phyloP scores from a whole-genome alignment of 768 basidiomycete genomes.

The Saitozyma podzolica region DNA sequence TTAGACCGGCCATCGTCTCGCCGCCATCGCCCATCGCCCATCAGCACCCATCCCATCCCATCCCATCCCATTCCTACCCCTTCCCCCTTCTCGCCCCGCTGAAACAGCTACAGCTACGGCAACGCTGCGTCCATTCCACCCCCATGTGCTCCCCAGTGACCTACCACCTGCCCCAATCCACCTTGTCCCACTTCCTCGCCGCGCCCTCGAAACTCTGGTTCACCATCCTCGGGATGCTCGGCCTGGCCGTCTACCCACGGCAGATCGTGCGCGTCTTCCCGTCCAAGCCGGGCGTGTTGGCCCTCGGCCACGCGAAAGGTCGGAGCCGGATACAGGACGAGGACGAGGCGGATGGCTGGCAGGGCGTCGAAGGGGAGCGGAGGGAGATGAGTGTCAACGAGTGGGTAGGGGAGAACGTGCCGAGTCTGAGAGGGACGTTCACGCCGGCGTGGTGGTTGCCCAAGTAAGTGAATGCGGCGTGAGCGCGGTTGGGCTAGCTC shows the following conservation, averaged over 20 bases:
- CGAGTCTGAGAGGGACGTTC: constrained; percentile 42
- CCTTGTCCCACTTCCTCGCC: no score
- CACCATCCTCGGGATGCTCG: constrained; percentile 27
- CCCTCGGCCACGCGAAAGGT: background rate
- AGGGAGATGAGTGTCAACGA: constrained; percentile 14
- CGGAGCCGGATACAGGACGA: background rate
- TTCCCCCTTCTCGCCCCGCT: no score
- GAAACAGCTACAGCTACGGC: no score
- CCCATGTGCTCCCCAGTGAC: no score
- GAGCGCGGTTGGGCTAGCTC: background rate
- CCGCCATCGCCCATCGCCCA: no score
- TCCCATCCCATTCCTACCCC: no score
- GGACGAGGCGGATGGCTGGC: background rate
- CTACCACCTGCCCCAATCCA: no score
- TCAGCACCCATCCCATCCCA: no score
- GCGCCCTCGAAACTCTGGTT: no score
- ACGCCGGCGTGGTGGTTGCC: constrained; percentile 52
- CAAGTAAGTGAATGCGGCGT: constrained; percentile 35
- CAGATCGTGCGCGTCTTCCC: constrained; percentile 36
- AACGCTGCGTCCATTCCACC: no score
- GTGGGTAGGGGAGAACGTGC: constrained; percentile 42
- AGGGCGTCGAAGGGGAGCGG: background rate
- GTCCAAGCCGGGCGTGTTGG: constrained; percentile 14
- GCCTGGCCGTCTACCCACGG: constrained; percentile 35
- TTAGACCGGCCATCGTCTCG: no score